These are phyloP conservation scores for Echium plantagineum DNA, from an alignment of 257 asterid genomes.

Conservation along the genomic window DNA sequence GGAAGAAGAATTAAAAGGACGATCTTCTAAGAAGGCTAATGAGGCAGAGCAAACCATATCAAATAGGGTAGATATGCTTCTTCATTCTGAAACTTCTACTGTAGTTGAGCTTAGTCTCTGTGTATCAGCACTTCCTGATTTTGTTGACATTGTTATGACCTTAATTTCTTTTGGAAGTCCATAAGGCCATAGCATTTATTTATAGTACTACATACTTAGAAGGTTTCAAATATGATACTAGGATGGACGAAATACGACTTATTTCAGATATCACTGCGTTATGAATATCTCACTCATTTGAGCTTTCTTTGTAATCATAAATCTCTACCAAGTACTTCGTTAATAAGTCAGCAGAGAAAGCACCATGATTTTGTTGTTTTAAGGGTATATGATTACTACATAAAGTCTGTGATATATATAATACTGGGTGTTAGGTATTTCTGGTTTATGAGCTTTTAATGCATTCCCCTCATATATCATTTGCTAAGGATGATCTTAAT, in stretches of 20 bases:
- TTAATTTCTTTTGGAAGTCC: neutral
- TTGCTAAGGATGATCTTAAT: neutral
- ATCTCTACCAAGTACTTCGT: neutral
- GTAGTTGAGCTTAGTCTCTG: neutral
- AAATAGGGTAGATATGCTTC: constrained; percentile 43
- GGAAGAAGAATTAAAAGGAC: constrained; percentile 81
- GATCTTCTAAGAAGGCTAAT: constrained; percentile 64
- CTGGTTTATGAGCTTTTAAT: neutral
- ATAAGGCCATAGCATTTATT: neutral
- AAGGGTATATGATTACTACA: too few relatives aligned
- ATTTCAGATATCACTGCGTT: neutral
- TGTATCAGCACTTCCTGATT: neutral
- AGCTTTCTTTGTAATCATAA: neutral
- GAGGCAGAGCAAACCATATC: constrained; percentile 77
- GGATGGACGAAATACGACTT: too few relatives aligned
- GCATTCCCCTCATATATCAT: too few relatives aligned
- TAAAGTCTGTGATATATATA: too few relatives aligned
- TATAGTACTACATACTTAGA: too few relatives aligned
- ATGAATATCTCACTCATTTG: neutral
- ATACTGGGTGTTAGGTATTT: neutral
- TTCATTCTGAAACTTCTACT: neutral
- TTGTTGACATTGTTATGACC: neutral
- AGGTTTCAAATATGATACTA: neutral
- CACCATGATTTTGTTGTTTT: neutral
- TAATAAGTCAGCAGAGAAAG: neutral